phyloP scores from a whole-genome alignment of 768 basidiomycete species.

The Lentinula boryana region DNA sequence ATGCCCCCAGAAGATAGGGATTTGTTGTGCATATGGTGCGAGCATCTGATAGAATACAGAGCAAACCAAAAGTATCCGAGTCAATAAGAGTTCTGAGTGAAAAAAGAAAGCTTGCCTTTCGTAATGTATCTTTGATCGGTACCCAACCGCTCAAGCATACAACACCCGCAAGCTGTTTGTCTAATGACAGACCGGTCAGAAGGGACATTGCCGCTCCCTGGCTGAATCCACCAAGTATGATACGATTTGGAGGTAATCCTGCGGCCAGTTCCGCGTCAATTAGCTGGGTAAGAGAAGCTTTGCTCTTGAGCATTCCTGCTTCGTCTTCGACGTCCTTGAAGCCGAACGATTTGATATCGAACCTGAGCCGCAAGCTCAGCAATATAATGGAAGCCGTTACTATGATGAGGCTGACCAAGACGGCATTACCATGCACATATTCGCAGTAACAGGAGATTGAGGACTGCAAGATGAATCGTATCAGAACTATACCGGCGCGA shows the following conservation, averaged over 20 bases:
- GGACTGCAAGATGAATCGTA: constrained; percentile 30
- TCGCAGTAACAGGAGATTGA: constrained; percentile 62
- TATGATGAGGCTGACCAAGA: constrained; percentile 45
- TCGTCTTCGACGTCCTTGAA: constrained; percentile 67
- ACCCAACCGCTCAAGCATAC: constrained; percentile 77
- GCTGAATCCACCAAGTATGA: constrained; percentile 85
- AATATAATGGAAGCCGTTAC: not conserved
- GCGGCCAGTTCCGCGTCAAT: constrained; percentile 70
- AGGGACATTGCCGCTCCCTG: constrained; percentile 80
- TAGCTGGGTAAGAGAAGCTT: constrained; percentile 54
- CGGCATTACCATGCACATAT: constrained; percentile 70
- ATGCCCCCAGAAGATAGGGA: constrained; percentile 86
- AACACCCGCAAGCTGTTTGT: constrained; percentile 66
- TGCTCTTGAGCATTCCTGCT: constrained; percentile 63
- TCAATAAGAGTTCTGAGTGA: not conserved
- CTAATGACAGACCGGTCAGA: constrained; percentile 64
- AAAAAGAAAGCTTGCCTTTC: constrained; percentile 41
- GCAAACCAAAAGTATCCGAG: constrained; percentile 4
- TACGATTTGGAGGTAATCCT: constrained; percentile 61
- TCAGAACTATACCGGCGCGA: not conserved
- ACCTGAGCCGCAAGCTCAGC: constrained; percentile 42
- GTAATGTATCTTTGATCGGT: constrained; percentile 59
- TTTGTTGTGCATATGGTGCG: constrained; percentile 48
- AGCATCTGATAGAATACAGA: constrained; percentile 40
- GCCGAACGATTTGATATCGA: constrained; percentile 68